Percentiles rank a stretch among this genome's conserved stretches.
Conservation (phyloP, 352 stramenopile species). For the Phytopythium cucurbitacearum region DNA sequence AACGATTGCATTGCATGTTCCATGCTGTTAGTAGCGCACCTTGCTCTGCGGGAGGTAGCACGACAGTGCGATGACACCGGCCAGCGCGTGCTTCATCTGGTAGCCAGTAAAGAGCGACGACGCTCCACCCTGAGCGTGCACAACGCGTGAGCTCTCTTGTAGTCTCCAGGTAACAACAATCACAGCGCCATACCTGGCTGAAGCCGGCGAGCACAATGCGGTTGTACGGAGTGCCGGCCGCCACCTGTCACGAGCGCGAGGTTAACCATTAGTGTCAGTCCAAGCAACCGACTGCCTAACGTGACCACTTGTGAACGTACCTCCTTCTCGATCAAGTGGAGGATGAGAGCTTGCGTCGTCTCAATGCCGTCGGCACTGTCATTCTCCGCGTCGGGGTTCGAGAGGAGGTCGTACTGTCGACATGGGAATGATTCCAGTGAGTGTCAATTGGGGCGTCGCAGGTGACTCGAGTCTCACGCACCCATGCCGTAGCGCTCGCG, state of each 20-base stretch:
- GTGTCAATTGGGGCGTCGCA: not conserved
- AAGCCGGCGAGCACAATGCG: slow-evolving; percentile 94
- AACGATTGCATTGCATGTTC: too few relatives aligned
- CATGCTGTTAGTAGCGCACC: slow-evolving; percentile 11
- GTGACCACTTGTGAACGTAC: slow-evolving; percentile 6
- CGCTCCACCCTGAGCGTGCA: slow-evolving; percentile 62
- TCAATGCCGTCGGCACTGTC: slow-evolving; percentile 90
- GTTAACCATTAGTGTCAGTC: not conserved
- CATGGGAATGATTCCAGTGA: not conserved
- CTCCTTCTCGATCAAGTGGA: slow-evolving; percentile 81
- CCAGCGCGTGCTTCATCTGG: slow-evolving; percentile 54
- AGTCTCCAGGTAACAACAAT: not conserved
- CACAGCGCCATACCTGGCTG: slow-evolving; percentile 57
- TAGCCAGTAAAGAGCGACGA: slow-evolving; percentile 84
- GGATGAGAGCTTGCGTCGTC: slow-evolving; percentile 60
- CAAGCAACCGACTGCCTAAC: not conserved
- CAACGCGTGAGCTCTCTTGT: not conserved
- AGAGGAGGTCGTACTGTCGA: slow-evolving; percentile 91
- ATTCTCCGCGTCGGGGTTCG: slow-evolving; percentile 80
- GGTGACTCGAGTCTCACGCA: slow-evolving; percentile 9
- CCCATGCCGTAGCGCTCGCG: slow-evolving; percentile 92
- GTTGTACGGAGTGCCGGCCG: slow-evolving; percentile 68
- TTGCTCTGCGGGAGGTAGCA: slow-evolving; percentile 62
- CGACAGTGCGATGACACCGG: slow-evolving; percentile 67
- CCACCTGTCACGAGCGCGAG: slow-evolving; percentile 12